Evolutionary conservation across 2,329 filamentous ascomycete species (phyloP).

Genomic region (Apiospora pterosperma): DNA sequence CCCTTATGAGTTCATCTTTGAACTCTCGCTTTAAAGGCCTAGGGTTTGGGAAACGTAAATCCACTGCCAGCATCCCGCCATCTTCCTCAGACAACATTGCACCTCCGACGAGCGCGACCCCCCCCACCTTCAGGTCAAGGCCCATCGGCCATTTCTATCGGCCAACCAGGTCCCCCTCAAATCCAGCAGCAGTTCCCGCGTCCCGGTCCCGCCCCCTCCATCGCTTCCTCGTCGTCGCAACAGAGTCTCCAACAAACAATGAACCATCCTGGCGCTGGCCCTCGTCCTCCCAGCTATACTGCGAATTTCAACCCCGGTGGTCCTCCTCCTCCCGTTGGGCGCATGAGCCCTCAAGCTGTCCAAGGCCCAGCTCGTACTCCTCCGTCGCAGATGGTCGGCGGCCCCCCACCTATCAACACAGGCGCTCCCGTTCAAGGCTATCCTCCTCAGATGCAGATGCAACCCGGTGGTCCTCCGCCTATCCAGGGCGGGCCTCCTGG

Average conservation of each 20-base stretch:
- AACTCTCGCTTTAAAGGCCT: constrained; percentile 76
- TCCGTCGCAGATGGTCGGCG: constrained; percentile 59
- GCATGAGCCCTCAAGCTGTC: constrained; percentile 49
- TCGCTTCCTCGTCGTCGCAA: constrained; percentile 44
- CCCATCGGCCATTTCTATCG: neutral
- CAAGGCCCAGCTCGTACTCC: constrained; percentile 51
- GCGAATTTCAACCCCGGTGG: constrained; percentile 50
- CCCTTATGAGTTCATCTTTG: constrained; percentile 68
- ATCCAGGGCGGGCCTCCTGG: constrained; percentile 43
- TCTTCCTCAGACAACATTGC: constrained; percentile 22
- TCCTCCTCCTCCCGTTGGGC: constrained; percentile 45
- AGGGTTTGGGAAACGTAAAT: constrained; percentile 79
- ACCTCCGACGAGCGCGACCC: constrained; percentile 32
- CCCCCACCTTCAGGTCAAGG: constrained; percentile 20
- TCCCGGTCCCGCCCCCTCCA: constrained; percentile 36
- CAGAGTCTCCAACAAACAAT: constrained; percentile 47
- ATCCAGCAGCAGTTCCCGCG: constrained; percentile 47
- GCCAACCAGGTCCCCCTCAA: constrained; percentile 34
- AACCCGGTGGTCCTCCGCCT: constrained; percentile 34
- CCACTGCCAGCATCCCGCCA: constrained; percentile 57
- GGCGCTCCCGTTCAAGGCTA: constrained; percentile 56
- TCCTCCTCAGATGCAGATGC: constrained; percentile 45
- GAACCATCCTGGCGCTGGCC: constrained; percentile 59
- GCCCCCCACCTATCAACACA: constrained; percentile 66
- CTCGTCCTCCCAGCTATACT: constrained; percentile 62